Base-by-base conservation (phyloP, 1,284 basidiomycete species). In the Ganoderma multipileum region DNA sequence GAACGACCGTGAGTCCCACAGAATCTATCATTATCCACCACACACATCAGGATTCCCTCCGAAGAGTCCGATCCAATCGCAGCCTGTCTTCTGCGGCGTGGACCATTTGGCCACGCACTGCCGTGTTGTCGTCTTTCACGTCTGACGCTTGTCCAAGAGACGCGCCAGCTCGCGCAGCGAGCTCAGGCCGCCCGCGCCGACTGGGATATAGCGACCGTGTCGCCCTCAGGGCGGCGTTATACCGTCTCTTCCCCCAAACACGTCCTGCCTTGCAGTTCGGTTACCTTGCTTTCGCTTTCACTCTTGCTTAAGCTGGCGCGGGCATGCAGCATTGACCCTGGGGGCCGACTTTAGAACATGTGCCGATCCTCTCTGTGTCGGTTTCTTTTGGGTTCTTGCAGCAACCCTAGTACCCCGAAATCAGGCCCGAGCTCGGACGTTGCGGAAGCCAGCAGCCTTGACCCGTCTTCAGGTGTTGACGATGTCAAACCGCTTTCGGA, bases 1-100 rank as follows among this genome's bases (percentile, higher is more conserved):
- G 58, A 62, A 61, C 28, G 55, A 67, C 36, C 52, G 71, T 72
- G 64, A 72, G 71, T 72, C 16, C 52, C 41, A 6, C 28, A 20
- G 28, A 23, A 54, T 26, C 33, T 65, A 63, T 63, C 63, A 50
- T 65, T 26, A 11, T 30, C 6, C 33, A 55, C 30, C 30, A 38
- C 30, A 26, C 47, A 30, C 23, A 38, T 39, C 66, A 30, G 26
- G 26, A 20, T 41, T 33, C 41, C 23, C 33, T 14, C 54, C 60
- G 54, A 38, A 33, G 33, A 28, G 38, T 54, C 61, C 54, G 54
- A 44, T 30, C 64, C 61, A 58, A 68, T 66, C n/a, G 50, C 41
- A 26, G 20, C 44, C 18, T 30, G n/a, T 39, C 41, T 54, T 61
- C 58, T 38, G 65, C 26, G 60, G 28, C 41, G 38, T 57, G 38